Percentiles rank a stretch among this genome's conserved stretches.
phyloP scores from a whole-genome alignment of 129 eudicot species.

The Flaveria brownii region DNA sequence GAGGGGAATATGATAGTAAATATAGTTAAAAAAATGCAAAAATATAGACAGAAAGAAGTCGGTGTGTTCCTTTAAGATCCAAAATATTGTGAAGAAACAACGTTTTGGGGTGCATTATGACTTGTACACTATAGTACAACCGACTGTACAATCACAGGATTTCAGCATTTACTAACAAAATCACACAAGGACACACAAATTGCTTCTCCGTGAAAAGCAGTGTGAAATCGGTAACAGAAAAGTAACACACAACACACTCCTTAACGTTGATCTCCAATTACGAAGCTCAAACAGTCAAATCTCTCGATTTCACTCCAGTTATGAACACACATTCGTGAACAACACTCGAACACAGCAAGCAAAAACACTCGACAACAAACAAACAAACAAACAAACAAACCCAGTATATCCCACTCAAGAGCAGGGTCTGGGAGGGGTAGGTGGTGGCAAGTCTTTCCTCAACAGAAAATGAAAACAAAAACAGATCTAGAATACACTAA shows the following conservation, averaged over 20 bases:
- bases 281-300: conserved; percentile 6
- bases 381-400: no score
- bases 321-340: background rate
- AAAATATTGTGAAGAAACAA: conserved; percentile 5
- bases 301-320: conserved; percentile 1
- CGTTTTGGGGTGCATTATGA: conserved; percentile 26
- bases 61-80: conserved; percentile 2
- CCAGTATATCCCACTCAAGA: no score
- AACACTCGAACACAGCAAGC: conserved; percentile 19
- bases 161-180: conserved; percentile 20
- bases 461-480: background rate
- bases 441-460: no score
- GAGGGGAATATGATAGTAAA: no score
- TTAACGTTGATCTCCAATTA: conserved; percentile 14
- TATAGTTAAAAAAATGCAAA: background rate
- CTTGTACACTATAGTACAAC: conserved; percentile 34
- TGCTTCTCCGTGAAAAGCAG: background rate
- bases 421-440: no score
- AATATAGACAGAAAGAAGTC: background rate
- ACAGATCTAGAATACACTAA: background rate
- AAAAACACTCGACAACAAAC: background rate
- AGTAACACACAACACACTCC: background rate
- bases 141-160: conserved; percentile 14
- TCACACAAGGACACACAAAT: conserved; percentile 12
- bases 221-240: conserved; percentile 13